Conservation (phyloP, 306 rosid species). For the Cicer cuneatum region DNA sequence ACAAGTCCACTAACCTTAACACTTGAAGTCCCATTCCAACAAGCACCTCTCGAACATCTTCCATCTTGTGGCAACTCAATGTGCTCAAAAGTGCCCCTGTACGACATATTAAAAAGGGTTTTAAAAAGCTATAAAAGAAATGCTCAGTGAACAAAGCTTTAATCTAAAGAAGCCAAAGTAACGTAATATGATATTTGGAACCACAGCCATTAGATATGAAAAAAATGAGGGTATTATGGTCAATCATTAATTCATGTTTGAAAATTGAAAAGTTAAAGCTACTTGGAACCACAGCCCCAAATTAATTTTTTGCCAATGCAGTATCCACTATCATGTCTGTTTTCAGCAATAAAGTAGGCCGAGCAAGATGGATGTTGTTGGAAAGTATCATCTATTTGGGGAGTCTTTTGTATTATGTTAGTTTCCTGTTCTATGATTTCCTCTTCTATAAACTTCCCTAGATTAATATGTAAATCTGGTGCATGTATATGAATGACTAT, state of each 20-base stretch:
- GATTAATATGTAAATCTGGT: not conserved
- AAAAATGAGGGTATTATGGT: conserved; percentile 9
- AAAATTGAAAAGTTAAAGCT: conserved; percentile 21
- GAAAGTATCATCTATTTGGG: conserved; percentile 18
- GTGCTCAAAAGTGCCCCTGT: conserved; percentile 60
- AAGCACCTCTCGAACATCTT: conserved; percentile 74
- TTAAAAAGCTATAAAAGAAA: conserved; percentile 32
- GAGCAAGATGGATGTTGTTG: conserved; percentile 1
- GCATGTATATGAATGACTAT: not conserved
- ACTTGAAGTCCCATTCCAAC: conserved; percentile 91
- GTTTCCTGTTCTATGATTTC: not conserved
- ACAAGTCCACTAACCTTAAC: conserved; percentile 71
- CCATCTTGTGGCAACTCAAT: conserved; percentile 65
- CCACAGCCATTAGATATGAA: too few relatives aligned
- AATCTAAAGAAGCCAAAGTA: conserved; percentile 23
- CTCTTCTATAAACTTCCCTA: not conserved
- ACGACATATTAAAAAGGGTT: conserved; percentile 30
- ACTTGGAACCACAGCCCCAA: conserved; percentile 5
- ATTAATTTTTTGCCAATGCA: not conserved
- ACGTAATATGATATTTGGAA: not conserved
- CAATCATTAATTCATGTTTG: conserved; percentile 25
- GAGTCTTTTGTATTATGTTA: not conserved
- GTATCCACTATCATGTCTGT: not conserved
- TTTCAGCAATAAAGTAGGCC: conserved; percentile 5
- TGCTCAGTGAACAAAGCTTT: conserved; percentile 10